A percentile compares a stretch with the other conserved stretches of the same genome.
Conservation (phyloP, 345 rosid species). For the Toxicodendron radicans region DNA sequence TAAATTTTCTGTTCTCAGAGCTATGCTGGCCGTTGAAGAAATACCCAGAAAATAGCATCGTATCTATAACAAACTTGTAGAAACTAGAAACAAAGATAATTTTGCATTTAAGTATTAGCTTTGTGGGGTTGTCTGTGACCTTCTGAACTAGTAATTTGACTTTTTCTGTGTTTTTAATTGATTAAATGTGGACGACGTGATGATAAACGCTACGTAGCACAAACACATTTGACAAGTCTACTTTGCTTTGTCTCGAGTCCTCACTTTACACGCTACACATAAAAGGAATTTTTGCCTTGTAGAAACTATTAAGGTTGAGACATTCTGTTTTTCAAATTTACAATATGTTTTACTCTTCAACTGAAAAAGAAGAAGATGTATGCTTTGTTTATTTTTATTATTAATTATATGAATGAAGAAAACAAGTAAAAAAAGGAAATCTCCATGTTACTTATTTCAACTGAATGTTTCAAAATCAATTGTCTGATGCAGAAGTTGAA, state of each 20-base stretch:
- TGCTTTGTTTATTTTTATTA: background rate
- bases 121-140: background rate
- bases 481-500: constrained; percentile 60
- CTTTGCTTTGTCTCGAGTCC: background rate
- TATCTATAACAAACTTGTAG: background rate
- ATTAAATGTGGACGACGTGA: background rate
- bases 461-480: constrained; percentile 9
- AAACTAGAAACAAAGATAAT: too few relatives aligned
- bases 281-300: background rate
- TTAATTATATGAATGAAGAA: background rate
- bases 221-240: background rate
- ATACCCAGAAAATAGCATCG: background rate
- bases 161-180: background rate
- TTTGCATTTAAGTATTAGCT: background rate
- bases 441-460: background rate
- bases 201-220: background rate
- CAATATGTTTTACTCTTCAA: background rate
- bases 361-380: background rate
- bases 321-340: background rate
- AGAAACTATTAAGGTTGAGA: background rate
- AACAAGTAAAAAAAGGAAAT: background rate
- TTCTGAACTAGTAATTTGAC: background rate
- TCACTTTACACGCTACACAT: too few relatives aligned
- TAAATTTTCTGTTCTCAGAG: background rate
- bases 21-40: background rate